These are phyloP conservation scores for Sporothrix mexicana DNA, from an alignment of 2,329 filamentous ascomycete species.

Conservation along the genomic window DNA sequence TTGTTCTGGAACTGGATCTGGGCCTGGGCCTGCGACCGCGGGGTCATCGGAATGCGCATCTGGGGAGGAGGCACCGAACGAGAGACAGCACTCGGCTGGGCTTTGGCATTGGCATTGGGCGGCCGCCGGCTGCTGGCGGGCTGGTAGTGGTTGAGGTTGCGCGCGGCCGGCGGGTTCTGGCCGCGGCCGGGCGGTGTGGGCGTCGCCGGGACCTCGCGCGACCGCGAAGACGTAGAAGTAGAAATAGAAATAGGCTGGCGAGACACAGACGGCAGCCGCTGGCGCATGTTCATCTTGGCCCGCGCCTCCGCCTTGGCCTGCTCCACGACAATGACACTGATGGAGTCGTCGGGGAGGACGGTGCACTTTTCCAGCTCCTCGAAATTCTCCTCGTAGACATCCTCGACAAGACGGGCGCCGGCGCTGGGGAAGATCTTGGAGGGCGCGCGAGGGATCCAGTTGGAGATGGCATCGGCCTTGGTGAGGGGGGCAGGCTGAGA, in stretches of 20 bases:
- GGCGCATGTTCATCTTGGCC: too few relatives aligned
- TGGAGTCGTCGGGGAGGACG: constrained; percentile 36
- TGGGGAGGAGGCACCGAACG: background rate
- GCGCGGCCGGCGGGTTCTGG: background rate
- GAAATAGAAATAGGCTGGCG: too few relatives aligned
- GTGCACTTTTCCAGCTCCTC: too few relatives aligned
- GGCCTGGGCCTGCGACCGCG: background rate
- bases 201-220: background rate
- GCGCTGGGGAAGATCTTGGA: too few relatives aligned
- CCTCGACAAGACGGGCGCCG: background rate
- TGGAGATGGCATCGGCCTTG: too few relatives aligned
- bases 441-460: too few relatives aligned
- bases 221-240: too few relatives aligned
- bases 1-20: background rate
- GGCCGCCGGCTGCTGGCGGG: constrained; percentile 27
- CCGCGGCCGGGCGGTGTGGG: background rate
- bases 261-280: too few relatives aligned
- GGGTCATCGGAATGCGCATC: background rate
- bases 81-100: background rate
- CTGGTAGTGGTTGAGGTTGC: constrained; percentile 31
- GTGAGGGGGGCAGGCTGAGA: too few relatives aligned
- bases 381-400: background rate
- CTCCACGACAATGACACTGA: constrained; percentile 31
- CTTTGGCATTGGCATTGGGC: background rate
- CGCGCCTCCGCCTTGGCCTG: background rate